A percentile compares a stretch with the other conserved stretches of the same genome.
phyloP scores from a whole-genome alignment of 2,329 filamentous ascomycete genomes.

The Claviceps sp. region DNA sequence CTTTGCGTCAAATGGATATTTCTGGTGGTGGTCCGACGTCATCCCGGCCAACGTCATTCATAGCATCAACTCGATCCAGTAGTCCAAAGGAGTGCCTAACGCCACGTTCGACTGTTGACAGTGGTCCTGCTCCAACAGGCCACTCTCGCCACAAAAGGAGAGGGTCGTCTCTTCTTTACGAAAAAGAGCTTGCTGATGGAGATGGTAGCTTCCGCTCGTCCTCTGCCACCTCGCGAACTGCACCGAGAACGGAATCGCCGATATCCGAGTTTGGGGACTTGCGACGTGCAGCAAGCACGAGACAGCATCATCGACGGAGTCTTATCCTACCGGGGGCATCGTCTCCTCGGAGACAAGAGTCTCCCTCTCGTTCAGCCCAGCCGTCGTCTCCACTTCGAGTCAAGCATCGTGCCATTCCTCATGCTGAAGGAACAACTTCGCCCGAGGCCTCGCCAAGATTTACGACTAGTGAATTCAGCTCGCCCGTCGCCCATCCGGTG shows the following conservation, averaged over 20 bases:
- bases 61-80: constrained; percentile 70
- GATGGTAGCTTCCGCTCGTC: constrained; percentile 78
- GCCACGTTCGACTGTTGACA: constrained; percentile 62
- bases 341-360: constrained; percentile 76
- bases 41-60: constrained; percentile 36
- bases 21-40: constrained; percentile 14
- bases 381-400: constrained; percentile 81
- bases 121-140: constrained; percentile 40
- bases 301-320: constrained; percentile 76
- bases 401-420: constrained; percentile 57
- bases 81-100: constrained; percentile 88
- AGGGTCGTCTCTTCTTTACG: constrained; percentile 58
- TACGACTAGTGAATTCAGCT: constrained; percentile 67
- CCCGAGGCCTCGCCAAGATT: constrained; percentile 85
- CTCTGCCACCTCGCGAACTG: constrained; percentile 54
- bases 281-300: constrained; percentile 60
- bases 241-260: constrained; percentile 72
- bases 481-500: constrained; percentile 47
- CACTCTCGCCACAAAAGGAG: constrained; percentile 55
- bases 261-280: constrained; percentile 73
- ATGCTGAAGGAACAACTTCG: constrained; percentile 56
- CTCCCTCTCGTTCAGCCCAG: constrained; percentile 64
- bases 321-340: constrained; percentile 67
- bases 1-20: constrained; percentile 30
- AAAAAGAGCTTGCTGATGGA: constrained; percentile 74